Evolutionary conservation across 2,329 filamentous ascomycete species (phyloP).

Genomic region (Ophiostoma sp.): DNA sequence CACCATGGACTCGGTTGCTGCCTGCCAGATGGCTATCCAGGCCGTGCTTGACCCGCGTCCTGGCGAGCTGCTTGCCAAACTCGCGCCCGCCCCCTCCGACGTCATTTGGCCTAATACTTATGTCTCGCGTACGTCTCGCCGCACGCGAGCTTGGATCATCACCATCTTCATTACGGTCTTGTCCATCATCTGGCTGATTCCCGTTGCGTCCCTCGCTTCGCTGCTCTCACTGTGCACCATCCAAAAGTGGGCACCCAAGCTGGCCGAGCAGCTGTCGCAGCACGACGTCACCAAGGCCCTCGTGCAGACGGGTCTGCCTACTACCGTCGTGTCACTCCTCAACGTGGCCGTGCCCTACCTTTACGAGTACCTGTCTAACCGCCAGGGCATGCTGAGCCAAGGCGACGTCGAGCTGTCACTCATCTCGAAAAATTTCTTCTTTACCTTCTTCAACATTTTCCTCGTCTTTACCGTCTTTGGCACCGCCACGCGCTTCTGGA

Average conservation of each 20-base stretch:
- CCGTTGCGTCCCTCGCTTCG: slow-evolving; percentile 76
- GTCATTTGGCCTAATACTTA: slow-evolving; percentile 98
- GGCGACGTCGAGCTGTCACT: slow-evolving; percentile 92
- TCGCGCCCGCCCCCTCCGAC: slow-evolving; percentile 84
- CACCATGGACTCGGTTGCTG: slow-evolving; percentile 93
- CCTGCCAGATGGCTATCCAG: slow-evolving; percentile 93
- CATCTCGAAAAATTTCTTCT: slow-evolving; percentile 99
- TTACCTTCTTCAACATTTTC: slow-evolving; percentile 99
- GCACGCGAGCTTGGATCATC: slow-evolving; percentile 77
- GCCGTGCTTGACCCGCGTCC: slow-evolving; percentile 90
- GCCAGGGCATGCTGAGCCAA: slow-evolving; percentile 92
- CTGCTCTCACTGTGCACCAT: slow-evolving; percentile 82
- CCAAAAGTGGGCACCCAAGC: slow-evolving; percentile 65
- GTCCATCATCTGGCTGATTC: slow-evolving; percentile 83
- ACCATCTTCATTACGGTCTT: slow-evolving; percentile 80
- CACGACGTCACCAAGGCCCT: slow-evolving; percentile 73
- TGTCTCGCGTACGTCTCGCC: slow-evolving; percentile 68
- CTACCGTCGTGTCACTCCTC: slow-evolving; percentile 78
- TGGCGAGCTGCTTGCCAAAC: slow-evolving; percentile 78
- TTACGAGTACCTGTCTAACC: slow-evolving; percentile 88
- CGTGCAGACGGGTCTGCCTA: slow-evolving; percentile 85
- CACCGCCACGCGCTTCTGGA: slow-evolving; percentile 73
- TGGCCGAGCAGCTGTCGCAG: slow-evolving; percentile 66
- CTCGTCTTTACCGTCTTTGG: slow-evolving; percentile 88
- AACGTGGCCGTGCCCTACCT: slow-evolving; percentile 90